These are phyloP conservation scores for Rhodotorula mucilaginosa DNA, from an alignment of 1,284 basidiomycete species.

Conservation along the genomic window DNA sequence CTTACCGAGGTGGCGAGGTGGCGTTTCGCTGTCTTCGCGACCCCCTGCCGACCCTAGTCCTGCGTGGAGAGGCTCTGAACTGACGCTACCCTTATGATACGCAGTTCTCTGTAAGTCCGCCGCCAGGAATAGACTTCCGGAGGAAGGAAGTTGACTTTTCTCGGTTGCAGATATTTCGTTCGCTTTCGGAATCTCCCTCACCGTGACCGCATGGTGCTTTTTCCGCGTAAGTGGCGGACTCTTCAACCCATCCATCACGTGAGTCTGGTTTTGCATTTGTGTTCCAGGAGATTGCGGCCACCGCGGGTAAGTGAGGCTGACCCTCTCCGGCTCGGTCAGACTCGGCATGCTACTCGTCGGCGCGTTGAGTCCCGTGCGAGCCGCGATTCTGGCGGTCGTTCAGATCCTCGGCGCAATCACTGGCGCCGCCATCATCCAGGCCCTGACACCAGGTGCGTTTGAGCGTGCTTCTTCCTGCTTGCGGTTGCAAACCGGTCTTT, in stretches of 20 bases:
- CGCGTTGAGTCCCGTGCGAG: slow-evolving; percentile 61
- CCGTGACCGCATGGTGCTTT: slow-evolving; percentile 60
- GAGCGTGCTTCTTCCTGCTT: too few species aligned
- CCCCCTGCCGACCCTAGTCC: too few species aligned
- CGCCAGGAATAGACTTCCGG: too few species aligned
- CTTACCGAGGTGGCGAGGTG: too few species aligned
- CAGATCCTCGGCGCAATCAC: slow-evolving; percentile 40
- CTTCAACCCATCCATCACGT: slow-evolving; percentile 68
- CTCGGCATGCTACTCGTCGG: slow-evolving; percentile 63
- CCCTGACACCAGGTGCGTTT: neutral
- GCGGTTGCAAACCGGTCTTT: too few species aligned
- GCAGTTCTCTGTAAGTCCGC: slow-evolving; percentile 7
- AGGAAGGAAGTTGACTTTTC: too few species aligned
- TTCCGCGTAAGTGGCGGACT: slow-evolving; percentile 49
- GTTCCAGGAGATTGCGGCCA: too few species aligned
- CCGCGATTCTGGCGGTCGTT: slow-evolving; percentile 60
- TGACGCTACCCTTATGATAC: slow-evolving; percentile 53
- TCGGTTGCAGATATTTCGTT: slow-evolving; percentile 14
- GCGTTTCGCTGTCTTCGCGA: too few species aligned
- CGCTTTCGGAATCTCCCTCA: slow-evolving; percentile 58
- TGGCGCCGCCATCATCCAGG: slow-evolving; percentile 32
- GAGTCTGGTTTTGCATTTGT: too few species aligned
- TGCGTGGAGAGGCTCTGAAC: too few species aligned
- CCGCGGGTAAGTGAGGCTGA: too few species aligned
- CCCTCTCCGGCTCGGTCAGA: too few species aligned